A percentile compares a stretch with the other conserved stretches of the same genome.
These are phyloP conservation scores for Pseudomicrostroma phylloplanum DNA, from an alignment of 1,284 basidiomycete genomes.

Conservation along the genomic window DNA sequence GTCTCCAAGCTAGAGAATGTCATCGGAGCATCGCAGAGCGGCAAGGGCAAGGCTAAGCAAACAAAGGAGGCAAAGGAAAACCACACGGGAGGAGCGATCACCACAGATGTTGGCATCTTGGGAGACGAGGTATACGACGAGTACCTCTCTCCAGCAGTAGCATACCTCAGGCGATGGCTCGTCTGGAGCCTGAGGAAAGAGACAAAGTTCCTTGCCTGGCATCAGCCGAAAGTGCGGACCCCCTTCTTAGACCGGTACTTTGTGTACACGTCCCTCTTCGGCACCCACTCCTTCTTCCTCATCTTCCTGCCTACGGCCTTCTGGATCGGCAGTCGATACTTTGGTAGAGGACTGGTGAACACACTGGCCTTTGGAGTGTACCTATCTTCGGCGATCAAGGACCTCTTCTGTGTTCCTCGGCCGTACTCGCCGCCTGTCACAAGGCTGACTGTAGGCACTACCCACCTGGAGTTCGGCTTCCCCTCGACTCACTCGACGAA, in stretches of 20 bases:
- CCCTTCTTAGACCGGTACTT: slow-evolving; percentile 79
- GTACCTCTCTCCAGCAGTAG: slow-evolving; percentile 28
- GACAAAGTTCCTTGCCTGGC: slow-evolving; percentile 24
- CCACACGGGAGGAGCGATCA: slow-evolving; percentile 18
- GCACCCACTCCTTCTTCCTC: slow-evolving; percentile 88
- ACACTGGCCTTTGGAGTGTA: slow-evolving; percentile 78
- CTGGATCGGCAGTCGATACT: slow-evolving; percentile 72
- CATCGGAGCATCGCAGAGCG: background rate
- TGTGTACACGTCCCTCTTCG: slow-evolving; percentile 76
- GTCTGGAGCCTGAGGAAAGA: slow-evolving; percentile 25
- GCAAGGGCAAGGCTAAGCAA: background rate
- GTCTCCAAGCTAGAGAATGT: slow-evolving; percentile 4
- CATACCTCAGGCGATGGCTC: slow-evolving; percentile 23
- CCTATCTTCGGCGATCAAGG: slow-evolving; percentile 74
- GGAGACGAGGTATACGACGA: slow-evolving; percentile 34
- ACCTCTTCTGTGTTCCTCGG: slow-evolving; percentile 81
- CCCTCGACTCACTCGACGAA: slow-evolving; percentile 95
- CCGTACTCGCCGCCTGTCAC: slow-evolving; percentile 85
- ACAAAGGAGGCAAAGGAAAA: slow-evolving; percentile 6
- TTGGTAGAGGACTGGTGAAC: slow-evolving; percentile 61
- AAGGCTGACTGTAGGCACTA: slow-evolving; percentile 58
- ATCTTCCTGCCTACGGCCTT: slow-evolving; percentile 75
- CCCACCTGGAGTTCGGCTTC: slow-evolving; percentile 68
- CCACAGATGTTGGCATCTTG: slow-evolving; percentile 34
- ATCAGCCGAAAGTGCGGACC: slow-evolving; percentile 22